Conservation (phyloP, 2,329 filamentous ascomycete genomes). For the Orbilia oligospora region DNA sequence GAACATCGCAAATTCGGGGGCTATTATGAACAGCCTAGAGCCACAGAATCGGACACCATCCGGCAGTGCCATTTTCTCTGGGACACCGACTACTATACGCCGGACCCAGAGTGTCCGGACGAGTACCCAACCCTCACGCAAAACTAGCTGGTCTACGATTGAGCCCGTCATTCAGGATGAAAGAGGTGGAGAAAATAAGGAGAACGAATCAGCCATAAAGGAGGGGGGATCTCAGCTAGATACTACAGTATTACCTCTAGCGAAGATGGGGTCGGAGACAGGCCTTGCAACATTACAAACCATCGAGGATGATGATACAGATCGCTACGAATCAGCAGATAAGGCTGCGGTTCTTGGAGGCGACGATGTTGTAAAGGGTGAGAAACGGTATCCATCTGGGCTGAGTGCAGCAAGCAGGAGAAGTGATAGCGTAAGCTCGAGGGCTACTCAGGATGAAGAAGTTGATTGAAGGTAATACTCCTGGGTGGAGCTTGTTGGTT, state of each 20-base stretch:
- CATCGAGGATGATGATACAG: slow-evolving; percentile 56
- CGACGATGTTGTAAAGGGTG: slow-evolving; percentile 29
- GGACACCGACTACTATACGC: slow-evolving; percentile 28
- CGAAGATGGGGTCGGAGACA: slow-evolving; percentile 29
- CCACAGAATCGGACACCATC: slow-evolving; percentile 53
- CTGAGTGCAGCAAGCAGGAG: slow-evolving; percentile 49
- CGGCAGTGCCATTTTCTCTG: slow-evolving; percentile 54
- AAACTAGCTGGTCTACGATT: slow-evolving; percentile 52
- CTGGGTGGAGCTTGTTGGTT: not conserved
- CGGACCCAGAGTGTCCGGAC: slow-evolving; percentile 51
- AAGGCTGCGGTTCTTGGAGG: slow-evolving; percentile 28
- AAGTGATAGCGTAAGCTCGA: slow-evolving; percentile 40
- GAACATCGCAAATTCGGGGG: slow-evolving; percentile 41
- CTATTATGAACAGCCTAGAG: slow-evolving; percentile 17
- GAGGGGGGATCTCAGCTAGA: slow-evolving; percentile 10
- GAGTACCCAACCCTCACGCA: slow-evolving; percentile 50
- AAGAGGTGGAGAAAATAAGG: slow-evolving; percentile 47
- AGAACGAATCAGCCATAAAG: slow-evolving; percentile 33
- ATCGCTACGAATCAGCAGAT: slow-evolving; percentile 46
- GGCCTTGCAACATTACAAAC: slow-evolving; percentile 52
- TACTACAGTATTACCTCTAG: not conserved
- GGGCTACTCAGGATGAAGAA: slow-evolving; percentile 33
- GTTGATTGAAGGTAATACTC: slow-evolving; percentile 34
- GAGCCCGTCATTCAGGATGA: slow-evolving; percentile 47
- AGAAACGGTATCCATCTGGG: slow-evolving; percentile 51